Evolutionary conservation across 169 alveolate genomes (phyloP).

Genomic region (Eimeria zaria): DNA sequence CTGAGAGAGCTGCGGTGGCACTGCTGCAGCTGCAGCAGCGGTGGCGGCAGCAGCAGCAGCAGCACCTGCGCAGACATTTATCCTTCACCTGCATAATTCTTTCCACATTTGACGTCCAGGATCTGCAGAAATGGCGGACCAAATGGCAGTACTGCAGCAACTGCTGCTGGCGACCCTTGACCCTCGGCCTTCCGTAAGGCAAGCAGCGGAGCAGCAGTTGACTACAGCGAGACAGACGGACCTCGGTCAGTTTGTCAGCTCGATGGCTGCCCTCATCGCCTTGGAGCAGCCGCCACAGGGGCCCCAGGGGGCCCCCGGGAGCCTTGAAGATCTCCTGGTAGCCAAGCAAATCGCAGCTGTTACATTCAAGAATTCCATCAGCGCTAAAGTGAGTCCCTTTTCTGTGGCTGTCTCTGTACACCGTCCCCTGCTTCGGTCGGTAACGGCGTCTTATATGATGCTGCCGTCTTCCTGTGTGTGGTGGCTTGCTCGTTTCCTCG

Average conservation of each 20-base stretch:
- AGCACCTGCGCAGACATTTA: conserved; percentile 3
- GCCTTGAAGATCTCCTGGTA: conserved; percentile 69
- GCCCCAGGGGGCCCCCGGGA: conserved; percentile 73
- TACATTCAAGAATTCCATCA: conserved; percentile 85
- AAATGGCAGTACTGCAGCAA: conserved; percentile 84
- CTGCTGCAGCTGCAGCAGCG: conserved; percentile 81
- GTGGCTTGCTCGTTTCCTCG: background rate
- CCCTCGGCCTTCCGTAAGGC: conserved; percentile 79
- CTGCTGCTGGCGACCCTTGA: conserved; percentile 83
- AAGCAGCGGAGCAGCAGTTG: conserved; percentile 83
- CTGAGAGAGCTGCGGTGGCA: conserved; percentile 73
- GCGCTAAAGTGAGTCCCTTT: conserved; percentile 79
- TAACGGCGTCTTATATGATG: background rate
- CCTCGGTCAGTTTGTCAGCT: conserved; percentile 77
- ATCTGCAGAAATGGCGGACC: conserved; percentile 57
- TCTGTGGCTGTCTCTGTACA: background rate
- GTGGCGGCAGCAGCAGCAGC: conserved; percentile 58
- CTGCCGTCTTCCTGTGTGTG: background rate
- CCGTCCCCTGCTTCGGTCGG: background rate
- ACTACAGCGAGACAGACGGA: conserved; percentile 73
- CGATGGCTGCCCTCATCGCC: conserved; percentile 80
- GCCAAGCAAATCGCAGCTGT: conserved; percentile 85
- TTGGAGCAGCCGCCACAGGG: conserved; percentile 59
- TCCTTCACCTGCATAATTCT: background rate
- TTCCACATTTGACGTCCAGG: conserved; percentile 2